Evolutionary conservation across 2,329 filamentous ascomycete species (phyloP), one percentile per base, ranked within the genome.

Genomic region (Claviceps sp.): DNA sequence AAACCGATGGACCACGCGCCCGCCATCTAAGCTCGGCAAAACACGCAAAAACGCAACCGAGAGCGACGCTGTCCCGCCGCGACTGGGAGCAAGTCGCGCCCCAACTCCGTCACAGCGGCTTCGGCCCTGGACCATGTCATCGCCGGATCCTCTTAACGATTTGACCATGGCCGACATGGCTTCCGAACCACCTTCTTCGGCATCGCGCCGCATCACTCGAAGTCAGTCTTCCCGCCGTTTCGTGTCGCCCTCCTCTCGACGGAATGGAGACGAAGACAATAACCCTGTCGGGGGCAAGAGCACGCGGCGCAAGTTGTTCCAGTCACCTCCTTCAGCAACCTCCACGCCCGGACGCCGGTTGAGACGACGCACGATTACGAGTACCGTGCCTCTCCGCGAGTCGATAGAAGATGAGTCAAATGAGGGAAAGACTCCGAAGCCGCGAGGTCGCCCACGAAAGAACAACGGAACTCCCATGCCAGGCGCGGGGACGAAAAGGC

Each of bases 391-490:
- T 5, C 62, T 81, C 52, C 74, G 70, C 51, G 71, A 74, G 18
- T 57, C 65, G 1, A 60, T 62, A 34, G 66, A 67, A 52, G 60
- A 65, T 30, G 51, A 48, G 2, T 61, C 57, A 18, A 67, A 64
- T 43, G 62, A 62, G 50, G 58, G 59, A 40, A 56, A 60, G 43
- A 70, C 72, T 3, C 74, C 74, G 5, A 69, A 63, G 58, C 64
- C 66, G 49, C 68, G 72, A 51, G 72, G 72, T 5, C 70, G 74
- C 14, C 73, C 72, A 36, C 72, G 74, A 46, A 73, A 70, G 51
- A 70, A 70, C 30, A 75, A 77, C 52, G 75, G 72, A 5, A 81
- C 76, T 3, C 77, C 77, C 2, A 67, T 72, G 55, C 72, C 75
- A 1, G 63, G 60, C 47, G 63, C 65, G 16, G 62, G 65, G 13